Evolutionary conservation across 495 filamentous ascomycete genomes (phyloP), one percentile per base, ranked within the genome.

Genomic region (Xylaria curta): DNA sequence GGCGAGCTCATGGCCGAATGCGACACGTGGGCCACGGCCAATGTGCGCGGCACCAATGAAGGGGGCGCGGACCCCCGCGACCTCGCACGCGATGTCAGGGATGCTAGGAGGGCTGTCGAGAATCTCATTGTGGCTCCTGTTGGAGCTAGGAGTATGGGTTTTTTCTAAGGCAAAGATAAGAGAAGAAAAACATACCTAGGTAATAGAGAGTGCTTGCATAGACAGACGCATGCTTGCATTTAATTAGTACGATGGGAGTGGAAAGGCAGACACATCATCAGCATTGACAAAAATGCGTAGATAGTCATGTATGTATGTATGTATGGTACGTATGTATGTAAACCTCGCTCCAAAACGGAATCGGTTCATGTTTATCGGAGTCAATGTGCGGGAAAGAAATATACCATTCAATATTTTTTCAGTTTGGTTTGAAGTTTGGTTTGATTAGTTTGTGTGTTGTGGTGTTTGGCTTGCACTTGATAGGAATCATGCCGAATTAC

Each of bases 1-100:
- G 65, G 76, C n/a, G 82, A 85, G 40, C 71, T 86, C 28, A 72
- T 87, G 24, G 74, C 68, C 3, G 75, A 81, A 44, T 81, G 80
- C 53, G 84, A 85, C n/a, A 76, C 76, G 62, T 76, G 73, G 69
- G 42, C 82, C 46, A 75, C 76, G 26, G 75, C 68, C 46, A 74
- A 74, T 40, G 72, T 65, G 61, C 71, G 72, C 49, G 65, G 28
- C 46, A 46, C 5, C 33, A 72, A 79, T 63, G 65, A 78, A 67
- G 72, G 79, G 5, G 72, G 81, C 70, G 75, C 74, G 15, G 81
- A 83, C 62, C 47, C 80, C 8, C 74, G 69, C 31, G 77, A 76
- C 26, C 49, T 79, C 36, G 56, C 72, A 28, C 56, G 72, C 12
- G 56, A 58, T 21, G 68, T 77, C 12, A 74, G 73, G 28, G 75